phyloP scores from a whole-genome alignment of 805 yeast species.

The Ogataea kodamae region DNA sequence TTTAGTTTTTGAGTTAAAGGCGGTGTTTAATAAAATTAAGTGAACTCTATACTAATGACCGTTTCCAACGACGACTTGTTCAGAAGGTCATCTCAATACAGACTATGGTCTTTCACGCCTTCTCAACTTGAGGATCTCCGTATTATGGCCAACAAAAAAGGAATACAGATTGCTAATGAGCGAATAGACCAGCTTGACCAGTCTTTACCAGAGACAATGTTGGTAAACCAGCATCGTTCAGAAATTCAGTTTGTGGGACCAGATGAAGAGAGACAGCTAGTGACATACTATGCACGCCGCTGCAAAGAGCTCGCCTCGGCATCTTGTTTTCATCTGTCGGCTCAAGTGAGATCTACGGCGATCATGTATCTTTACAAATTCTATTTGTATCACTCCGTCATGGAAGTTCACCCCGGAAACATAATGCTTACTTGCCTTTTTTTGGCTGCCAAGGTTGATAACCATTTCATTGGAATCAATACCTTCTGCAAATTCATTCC shows the following conservation, averaged over 20 bases:
- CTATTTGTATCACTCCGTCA: conserved; percentile 72
- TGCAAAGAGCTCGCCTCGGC: conserved; percentile 66
- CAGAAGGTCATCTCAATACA: conserved; percentile 80
- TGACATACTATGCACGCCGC: conserved; percentile 69
- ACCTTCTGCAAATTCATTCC: conserved; percentile 70
- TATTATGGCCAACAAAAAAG: conserved; percentile 51
- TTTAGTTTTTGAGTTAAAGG: conserved; percentile 1
- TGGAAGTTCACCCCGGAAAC: conserved; percentile 85
- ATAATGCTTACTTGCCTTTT: conserved; percentile 79
- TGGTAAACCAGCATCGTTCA: conserved; percentile 18
- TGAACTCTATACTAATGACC: too few species aligned
- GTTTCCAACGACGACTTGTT: conserved; percentile 82
- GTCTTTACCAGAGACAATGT: conserved; percentile 17
- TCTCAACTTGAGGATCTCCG: conserved; percentile 52
- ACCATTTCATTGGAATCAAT: conserved; percentile 81
- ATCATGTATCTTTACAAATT: conserved; percentile 77
- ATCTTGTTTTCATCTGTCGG: conserved; percentile 78
- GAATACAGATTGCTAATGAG: conserved; percentile 37
- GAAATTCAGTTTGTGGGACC: conserved; percentile 45
- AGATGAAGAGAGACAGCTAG: conserved; percentile 69
- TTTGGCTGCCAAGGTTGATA: conserved; percentile 90
- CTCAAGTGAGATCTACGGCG: conserved; percentile 87
- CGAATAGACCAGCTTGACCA: conserved; percentile 21
- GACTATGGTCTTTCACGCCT: conserved; percentile 77
- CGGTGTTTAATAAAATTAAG: neutral